phyloP scores from a whole-genome alignment of 1,284 basidiomycete genomes.

The Moniliophthora roreri region DNA sequence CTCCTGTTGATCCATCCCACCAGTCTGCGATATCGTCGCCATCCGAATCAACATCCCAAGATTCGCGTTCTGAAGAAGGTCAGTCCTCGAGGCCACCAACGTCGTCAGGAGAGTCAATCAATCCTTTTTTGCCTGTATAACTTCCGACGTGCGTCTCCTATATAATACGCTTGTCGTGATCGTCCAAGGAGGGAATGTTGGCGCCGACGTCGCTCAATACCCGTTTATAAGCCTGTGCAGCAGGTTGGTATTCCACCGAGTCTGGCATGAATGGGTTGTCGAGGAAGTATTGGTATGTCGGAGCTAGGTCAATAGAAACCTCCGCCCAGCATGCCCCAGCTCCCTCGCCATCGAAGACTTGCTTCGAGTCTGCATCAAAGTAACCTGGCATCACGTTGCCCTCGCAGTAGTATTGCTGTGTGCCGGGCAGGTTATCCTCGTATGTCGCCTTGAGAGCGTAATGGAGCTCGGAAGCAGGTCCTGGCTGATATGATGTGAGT shows the following conservation, averaged over 20 bases:
- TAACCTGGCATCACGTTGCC: slow-evolving; percentile 5
- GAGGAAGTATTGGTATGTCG: slow-evolving; percentile 10
- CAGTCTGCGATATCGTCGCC: slow-evolving; percentile 10
- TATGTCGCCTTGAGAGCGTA: slow-evolving; percentile 6
- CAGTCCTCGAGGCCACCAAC: slow-evolving; percentile 9
- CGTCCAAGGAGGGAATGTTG: slow-evolving; percentile 4
- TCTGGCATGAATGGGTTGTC: slow-evolving; percentile 1
- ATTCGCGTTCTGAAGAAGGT: background rate
- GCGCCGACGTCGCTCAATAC: slow-evolving; percentile 8
- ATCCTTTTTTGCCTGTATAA: background rate
- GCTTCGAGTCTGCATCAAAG: background rate
- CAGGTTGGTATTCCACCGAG: slow-evolving; percentile 5
- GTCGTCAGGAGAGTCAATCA: slow-evolving; percentile 8
- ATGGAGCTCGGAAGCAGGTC: slow-evolving; percentile 1
- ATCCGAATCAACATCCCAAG: background rate
- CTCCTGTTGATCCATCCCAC: slow-evolving; percentile 12
- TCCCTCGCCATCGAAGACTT: slow-evolving; percentile 4
- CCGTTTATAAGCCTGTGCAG: slow-evolving; percentile 6
- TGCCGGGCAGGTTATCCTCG: slow-evolving; percentile 8
- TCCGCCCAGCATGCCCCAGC: slow-evolving; percentile 4
- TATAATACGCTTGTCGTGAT: slow-evolving; percentile 13
- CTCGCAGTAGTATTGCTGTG: slow-evolving; percentile 8
- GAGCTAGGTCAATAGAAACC: slow-evolving; percentile 7
- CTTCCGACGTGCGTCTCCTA: slow-evolving; percentile 9
- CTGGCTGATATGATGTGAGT: too few relatives aligned